phyloP scores from a whole-genome alignment of 225 moss, liverwort and hornwort species.

The Ulota crispa region DNA sequence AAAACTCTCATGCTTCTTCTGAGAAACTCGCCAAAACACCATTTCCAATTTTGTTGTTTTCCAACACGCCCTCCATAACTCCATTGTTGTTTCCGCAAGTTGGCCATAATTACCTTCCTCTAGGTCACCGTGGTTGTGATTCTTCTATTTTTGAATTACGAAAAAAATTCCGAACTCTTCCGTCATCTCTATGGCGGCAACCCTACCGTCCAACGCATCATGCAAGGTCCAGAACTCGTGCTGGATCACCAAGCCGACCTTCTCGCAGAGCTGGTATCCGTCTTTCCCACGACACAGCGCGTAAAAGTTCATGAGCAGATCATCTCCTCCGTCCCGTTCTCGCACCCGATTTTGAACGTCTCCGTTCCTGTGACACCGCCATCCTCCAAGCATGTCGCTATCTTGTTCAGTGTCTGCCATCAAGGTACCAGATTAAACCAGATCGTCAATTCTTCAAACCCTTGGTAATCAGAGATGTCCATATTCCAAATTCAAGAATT shows the following conservation, averaged over 20 bases:
- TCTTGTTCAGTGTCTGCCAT: constrained; percentile 42
- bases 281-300: constrained; percentile 42
- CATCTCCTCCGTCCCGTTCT: constrained; percentile 46
- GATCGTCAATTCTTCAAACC: not conserved
- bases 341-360: constrained; percentile 45
- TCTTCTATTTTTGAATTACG: constrained; percentile 29
- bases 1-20: no score
- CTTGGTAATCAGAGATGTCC: not conserved
- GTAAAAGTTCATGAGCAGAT: constrained; percentile 42
- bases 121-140: not conserved
- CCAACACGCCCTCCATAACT: no score
- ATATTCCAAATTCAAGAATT: not conserved
- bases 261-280: constrained; percentile 41
- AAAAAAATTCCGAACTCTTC: constrained; percentile 48
- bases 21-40: no score
- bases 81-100: no score
- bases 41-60: no score
- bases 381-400: constrained; percentile 33
- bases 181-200: constrained; percentile 27
- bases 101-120: not conserved
- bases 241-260: constrained; percentile 42
- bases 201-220: constrained; percentile 43
- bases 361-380: constrained; percentile 41
- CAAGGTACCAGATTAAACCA: constrained; percentile 3
- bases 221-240: constrained; percentile 41